Conservation (phyloP, 257 asterid genomes). For the Petunia secreta region DNA sequence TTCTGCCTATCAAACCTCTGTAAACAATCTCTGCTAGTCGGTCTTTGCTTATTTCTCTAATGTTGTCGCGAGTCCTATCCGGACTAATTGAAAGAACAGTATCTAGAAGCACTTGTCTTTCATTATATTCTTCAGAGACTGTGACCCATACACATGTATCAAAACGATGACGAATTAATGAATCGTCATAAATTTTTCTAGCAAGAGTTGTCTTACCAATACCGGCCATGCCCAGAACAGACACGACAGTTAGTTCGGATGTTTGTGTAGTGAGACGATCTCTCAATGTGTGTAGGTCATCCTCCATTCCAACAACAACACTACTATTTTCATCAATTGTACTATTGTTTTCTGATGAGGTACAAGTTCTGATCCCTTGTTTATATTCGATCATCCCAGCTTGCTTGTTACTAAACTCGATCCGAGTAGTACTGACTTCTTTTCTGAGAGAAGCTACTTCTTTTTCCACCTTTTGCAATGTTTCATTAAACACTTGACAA, state of each 20-base stretch:
- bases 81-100: background rate
- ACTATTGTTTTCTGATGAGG: background rate
- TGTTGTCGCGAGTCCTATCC: background rate
- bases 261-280: background rate
- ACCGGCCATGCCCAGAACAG: background rate
- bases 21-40: background rate
- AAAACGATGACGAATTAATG: background rate
- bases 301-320: background rate
- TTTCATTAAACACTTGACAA: background rate
- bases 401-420: background rate
- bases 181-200: background rate
- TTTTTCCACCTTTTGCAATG: background rate
- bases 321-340: background rate
- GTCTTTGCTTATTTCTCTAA: background rate
- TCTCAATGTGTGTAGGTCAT: background rate
- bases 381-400: background rate
- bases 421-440: slow-evolving; percentile 6
- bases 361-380: background rate
- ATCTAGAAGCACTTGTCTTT: background rate
- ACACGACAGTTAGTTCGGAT: background rate
- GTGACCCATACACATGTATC: background rate
- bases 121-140: background rate
- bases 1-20: background rate
- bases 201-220: background rate
- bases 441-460: slow-evolving; percentile 3